These are phyloP conservation scores for Fraxinus platypoda DNA, from an alignment of 305 asterid genomes.

Conservation along the genomic window DNA sequence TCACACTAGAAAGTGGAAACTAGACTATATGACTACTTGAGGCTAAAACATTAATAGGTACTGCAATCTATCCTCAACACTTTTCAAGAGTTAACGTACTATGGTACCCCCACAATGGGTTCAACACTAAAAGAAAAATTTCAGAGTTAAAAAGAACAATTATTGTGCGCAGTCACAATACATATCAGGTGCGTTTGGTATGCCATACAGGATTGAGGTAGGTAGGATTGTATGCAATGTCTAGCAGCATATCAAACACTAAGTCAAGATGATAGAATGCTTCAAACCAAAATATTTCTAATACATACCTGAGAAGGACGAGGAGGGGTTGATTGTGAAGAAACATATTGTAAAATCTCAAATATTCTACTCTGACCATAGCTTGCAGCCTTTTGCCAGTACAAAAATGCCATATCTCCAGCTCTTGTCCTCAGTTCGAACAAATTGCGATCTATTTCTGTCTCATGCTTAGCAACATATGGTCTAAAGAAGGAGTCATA, in stretches of 20 bases:
- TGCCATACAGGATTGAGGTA: not conserved
- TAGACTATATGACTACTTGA: not conserved
- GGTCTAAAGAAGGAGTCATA: conserved; percentile 88
- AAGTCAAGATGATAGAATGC: not conserved
- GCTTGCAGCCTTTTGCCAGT: conserved; percentile 61
- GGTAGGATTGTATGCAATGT: not conserved
- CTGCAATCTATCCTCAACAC: not conserved
- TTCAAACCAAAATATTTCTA: not conserved
- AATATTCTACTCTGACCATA: conserved; percentile 77
- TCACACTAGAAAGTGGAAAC: not conserved
- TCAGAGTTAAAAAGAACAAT: not conserved
- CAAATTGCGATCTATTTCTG: conserved; percentile 85
- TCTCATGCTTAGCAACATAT: conserved; percentile 68
- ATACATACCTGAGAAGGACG: conserved; percentile 62
- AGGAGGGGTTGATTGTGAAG: conserved; percentile 68
- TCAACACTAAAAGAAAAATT: not conserved
- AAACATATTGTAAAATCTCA: conserved; percentile 71
- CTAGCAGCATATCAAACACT: not conserved
- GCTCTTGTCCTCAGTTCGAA: conserved; percentile 71
- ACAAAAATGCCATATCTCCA: conserved; percentile 62
- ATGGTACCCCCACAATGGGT: not conserved
- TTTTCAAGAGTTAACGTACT: not conserved
- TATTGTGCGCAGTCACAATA: not conserved
- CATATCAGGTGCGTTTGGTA: not conserved
- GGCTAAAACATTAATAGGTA: not conserved